These are phyloP conservation scores for Sporothrix phasma DNA, from an alignment of 2,329 filamentous ascomycete genomes.

Conservation along the genomic window DNA sequence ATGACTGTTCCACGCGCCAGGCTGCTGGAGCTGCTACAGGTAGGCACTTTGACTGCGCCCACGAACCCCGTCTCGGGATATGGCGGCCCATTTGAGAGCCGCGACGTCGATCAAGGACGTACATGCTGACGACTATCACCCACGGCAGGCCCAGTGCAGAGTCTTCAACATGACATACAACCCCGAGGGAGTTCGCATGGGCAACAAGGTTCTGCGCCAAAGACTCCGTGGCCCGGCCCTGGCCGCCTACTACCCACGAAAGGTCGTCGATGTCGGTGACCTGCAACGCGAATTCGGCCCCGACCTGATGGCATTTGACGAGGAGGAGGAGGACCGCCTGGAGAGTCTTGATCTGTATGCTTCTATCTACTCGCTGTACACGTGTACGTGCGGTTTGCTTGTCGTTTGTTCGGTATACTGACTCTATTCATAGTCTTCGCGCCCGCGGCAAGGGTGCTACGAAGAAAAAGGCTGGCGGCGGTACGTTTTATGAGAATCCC, in stretches of 20 bases:
- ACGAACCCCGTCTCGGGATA: too few species aligned
- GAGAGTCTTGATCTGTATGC: conserved; percentile 60
- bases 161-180: conserved; percentile 91
- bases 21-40: conserved; percentile 69
- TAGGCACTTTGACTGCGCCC: conserved; percentile 26
- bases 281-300: conserved; percentile 59
- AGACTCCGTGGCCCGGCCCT: conserved; percentile 74
- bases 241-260: conserved; percentile 80
- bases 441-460: conserved; percentile 76
- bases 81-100: background rate
- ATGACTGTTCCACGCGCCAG: conserved; percentile 55
- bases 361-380: background rate
- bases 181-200: conserved; percentile 68
- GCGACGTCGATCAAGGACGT: background rate
- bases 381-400: background rate
- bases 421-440: conserved; percentile 46
- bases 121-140: conserved; percentile 1
- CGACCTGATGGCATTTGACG: conserved; percentile 59
- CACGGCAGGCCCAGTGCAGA: conserved; percentile 67
- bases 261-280: conserved; percentile 60
- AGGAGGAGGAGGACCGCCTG: conserved; percentile 68
- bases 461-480: conserved; percentile 62
- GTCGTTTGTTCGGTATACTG: background rate
- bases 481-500: background rate
- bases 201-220: conserved; percentile 87